Conservation (phyloP, 1,139 yeast genomes). For the Candida labiduridarum region DNA sequence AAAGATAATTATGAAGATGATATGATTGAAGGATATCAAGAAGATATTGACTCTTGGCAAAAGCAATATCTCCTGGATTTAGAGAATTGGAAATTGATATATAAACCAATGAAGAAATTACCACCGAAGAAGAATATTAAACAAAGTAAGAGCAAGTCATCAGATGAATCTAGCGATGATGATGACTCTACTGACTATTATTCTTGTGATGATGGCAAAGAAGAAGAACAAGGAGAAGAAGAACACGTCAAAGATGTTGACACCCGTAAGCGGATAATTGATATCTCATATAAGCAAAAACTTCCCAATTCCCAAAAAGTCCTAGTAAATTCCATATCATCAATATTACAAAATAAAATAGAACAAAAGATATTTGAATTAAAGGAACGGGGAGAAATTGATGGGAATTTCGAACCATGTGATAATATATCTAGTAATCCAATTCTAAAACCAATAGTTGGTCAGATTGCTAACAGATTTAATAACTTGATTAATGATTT, state of each 20-base stretch:
- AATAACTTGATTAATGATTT: constrained; percentile 18
- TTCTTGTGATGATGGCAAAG: background rate
- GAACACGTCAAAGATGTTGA: constrained; percentile 4
- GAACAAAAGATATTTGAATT: constrained; percentile 18
- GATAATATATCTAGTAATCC: constrained; percentile 7
- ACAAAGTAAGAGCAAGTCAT: background rate
- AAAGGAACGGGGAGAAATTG: constrained; percentile 11
- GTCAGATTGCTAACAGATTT: constrained; percentile 24
- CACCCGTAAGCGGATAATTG: constrained; percentile 3
- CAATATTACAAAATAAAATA: constrained; percentile 38
- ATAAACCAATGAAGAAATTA: background rate
- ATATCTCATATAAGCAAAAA: constrained; percentile 14
- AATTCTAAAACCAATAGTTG: constrained; percentile 18
- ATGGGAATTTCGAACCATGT: constrained; percentile 5
- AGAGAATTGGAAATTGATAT: background rate
- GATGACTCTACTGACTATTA: background rate
- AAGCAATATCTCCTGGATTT: background rate
- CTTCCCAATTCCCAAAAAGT: constrained; percentile 31
- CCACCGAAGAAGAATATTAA: background rate
- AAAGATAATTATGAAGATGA: constrained; percentile 25
- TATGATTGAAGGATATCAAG: constrained; percentile 19
- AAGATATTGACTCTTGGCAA: constrained; percentile 18
- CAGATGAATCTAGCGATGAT: background rate
- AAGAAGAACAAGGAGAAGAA: constrained; percentile 3
- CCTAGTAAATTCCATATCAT: constrained; percentile 42